Conservation (phyloP, 139 green algal species). For the Chlamydomonas sp. region DNA sequence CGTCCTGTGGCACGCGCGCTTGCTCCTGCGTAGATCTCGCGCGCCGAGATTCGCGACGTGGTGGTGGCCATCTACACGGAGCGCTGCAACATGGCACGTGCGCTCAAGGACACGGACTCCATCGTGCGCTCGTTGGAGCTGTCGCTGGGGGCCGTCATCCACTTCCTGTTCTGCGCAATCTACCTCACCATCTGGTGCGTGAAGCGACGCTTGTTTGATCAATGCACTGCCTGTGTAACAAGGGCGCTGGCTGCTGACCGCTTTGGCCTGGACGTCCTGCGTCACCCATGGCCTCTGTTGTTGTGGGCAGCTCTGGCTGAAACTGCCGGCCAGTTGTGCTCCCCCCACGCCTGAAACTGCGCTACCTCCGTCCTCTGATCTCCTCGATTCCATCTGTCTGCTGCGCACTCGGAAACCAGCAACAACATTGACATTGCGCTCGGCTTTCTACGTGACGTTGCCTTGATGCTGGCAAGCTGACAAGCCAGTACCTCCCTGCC, state of each 20-base stretch:
- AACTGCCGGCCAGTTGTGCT: neutral
- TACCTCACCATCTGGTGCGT: constrained; percentile 63
- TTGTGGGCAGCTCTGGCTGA: neutral
- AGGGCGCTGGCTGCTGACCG: too few species aligned
- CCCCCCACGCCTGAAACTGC: neutral
- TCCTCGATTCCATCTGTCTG: too few species aligned
- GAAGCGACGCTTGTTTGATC: constrained; percentile 17
- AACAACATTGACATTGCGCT: too few species aligned
- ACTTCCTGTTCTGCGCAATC: constrained; percentile 58
- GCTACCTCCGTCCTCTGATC: too few species aligned
- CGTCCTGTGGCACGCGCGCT: neutral
- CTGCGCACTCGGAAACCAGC: too few species aligned
- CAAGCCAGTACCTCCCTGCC: neutral
- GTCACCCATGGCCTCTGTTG: too few species aligned
- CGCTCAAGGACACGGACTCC: constrained; percentile 60
- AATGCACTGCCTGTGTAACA: neutral
- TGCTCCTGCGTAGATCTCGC: neutral
- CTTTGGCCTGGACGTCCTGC: too few species aligned
- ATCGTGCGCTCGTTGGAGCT: constrained; percentile 59
- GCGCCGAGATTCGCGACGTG: constrained; percentile 41
- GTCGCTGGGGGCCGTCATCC: constrained; percentile 45
- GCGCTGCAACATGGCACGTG: constrained; percentile 58
- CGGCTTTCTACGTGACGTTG: too few species aligned
- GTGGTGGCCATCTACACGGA: constrained; percentile 62
- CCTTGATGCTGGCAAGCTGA: too few species aligned